Evolutionary conservation across 331 rosid species (phyloP).

Genomic region (Telfairia occidentalis): DNA sequence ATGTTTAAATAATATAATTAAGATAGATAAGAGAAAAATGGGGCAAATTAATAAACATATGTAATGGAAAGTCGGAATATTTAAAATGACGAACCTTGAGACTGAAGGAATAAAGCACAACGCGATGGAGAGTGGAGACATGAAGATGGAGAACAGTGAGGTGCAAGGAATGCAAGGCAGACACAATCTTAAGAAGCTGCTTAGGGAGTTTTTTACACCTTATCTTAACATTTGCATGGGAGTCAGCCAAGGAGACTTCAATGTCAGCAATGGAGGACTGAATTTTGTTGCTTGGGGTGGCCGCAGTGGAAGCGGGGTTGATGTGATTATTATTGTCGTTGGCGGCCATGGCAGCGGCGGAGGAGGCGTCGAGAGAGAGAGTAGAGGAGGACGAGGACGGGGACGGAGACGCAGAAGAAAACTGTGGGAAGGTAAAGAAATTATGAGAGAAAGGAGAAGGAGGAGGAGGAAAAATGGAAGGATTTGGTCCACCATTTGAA

Average conservation of each 20-base stretch:
- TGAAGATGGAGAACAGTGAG: conserved; percentile 79
- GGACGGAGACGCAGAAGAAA: conserved; percentile 18
- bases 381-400: neutral
- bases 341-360: neutral
- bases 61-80: too few species aligned
- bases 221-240: conserved; percentile 80
- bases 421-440: conserved; percentile 75
- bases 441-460: conserved; percentile 58
- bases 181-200: conserved; percentile 60
- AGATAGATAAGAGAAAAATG: too few species aligned
- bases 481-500: neutral
- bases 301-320: too few species aligned
- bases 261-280: conserved; percentile 48
- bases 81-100: conserved; percentile 13
- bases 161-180: conserved; percentile 53
- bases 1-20: too few species aligned
- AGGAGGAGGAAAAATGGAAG: neutral
- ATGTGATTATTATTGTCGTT: neutral
- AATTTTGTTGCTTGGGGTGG: neutral
- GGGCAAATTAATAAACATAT: too few species aligned
- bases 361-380: neutral
- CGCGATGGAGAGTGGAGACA: conserved; percentile 44
- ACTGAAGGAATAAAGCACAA: conserved; percentile 59
- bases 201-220: conserved; percentile 54
- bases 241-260: conserved; percentile 79